phyloP scores from a whole-genome alignment of 257 asterid species.

The Solanum raphanifolium region DNA sequence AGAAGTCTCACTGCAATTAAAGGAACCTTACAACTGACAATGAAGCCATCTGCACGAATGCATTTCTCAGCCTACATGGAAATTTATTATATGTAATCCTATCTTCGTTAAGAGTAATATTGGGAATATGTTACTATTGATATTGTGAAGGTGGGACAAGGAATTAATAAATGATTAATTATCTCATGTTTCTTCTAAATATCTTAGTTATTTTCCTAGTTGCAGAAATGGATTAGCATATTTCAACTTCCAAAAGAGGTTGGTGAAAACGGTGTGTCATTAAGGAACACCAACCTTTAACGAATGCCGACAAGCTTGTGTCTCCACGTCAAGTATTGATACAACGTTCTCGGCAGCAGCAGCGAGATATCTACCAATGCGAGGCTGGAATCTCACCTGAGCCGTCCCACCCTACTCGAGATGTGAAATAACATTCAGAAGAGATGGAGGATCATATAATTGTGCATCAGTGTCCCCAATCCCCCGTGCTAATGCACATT shows the following conservation, averaged over 20 bases:
- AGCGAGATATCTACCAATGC: slow-evolving; percentile 80
- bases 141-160: neutral
- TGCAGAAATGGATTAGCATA: neutral
- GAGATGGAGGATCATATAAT: neutral
- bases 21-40: neutral
- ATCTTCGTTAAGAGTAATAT: neutral
- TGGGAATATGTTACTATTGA: neutral
- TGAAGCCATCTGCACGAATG: neutral
- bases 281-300: slow-evolving; percentile 45
- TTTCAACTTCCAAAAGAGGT: neutral
- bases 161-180: neutral
- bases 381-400: slow-evolving; percentile 95
- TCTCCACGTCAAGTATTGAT: slow-evolving; percentile 73
- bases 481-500: neutral
- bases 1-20: neutral
- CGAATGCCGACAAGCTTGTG: slow-evolving; percentile 68
- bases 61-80: neutral
- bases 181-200: neutral
- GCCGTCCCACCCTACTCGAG: slow-evolving; percentile 66
- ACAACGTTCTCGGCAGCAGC: slow-evolving; percentile 93
- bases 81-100: neutral
- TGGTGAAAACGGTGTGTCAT: neutral
- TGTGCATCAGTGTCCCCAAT: neutral
- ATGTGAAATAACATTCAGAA: slow-evolving; percentile 1
- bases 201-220: neutral